A percentile compares a stretch with the other conserved stretches of the same genome.
Conservation (phyloP, 345 rosid species). For the Brassica cretica region DNA sequence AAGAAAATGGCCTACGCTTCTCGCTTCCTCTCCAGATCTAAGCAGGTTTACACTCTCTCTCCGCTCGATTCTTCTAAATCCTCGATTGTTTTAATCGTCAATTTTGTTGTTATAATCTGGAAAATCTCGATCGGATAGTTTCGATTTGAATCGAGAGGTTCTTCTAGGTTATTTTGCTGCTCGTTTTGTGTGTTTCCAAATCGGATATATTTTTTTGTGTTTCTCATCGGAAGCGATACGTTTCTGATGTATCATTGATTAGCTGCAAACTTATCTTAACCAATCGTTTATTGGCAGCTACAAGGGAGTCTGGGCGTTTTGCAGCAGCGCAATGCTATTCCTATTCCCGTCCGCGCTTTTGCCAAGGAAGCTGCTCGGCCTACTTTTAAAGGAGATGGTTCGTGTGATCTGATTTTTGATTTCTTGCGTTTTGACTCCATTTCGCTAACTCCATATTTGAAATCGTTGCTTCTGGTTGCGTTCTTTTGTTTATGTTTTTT, state of each 20-base stretch:
- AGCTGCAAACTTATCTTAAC: neutral
- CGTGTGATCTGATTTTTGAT: slow-evolving; percentile 37
- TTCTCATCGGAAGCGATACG: too few relatives aligned
- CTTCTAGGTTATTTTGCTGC: too few relatives aligned
- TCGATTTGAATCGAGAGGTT: too few relatives aligned
- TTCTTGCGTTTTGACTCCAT: too few relatives aligned
- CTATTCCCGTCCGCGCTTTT: slow-evolving; percentile 62
- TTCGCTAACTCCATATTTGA: too few relatives aligned
- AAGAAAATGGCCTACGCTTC: slow-evolving; percentile 66
- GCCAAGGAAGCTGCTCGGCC: slow-evolving; percentile 74
- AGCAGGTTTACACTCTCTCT: slow-evolving; percentile 54
- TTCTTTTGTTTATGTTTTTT: neutral
- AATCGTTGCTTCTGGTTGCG: too few relatives aligned
- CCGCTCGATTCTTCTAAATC: neutral
- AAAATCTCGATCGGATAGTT: slow-evolving; percentile 13
- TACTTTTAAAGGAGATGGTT: slow-evolving; percentile 84
- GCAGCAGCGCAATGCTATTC: slow-evolving; percentile 53
- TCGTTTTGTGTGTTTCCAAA: too few relatives aligned
- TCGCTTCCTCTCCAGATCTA: slow-evolving; percentile 72
- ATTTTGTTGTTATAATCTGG: neutral
- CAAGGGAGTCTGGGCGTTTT: slow-evolving; percentile 49
- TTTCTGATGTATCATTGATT: neutral
- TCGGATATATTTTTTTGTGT: too few relatives aligned
- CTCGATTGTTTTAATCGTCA: neutral
- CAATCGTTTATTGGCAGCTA: slow-evolving; percentile 47